Base-by-base conservation (phyloP, 2,329 filamentous ascomycete genomes). In the Nemania bipapillata region DNA sequence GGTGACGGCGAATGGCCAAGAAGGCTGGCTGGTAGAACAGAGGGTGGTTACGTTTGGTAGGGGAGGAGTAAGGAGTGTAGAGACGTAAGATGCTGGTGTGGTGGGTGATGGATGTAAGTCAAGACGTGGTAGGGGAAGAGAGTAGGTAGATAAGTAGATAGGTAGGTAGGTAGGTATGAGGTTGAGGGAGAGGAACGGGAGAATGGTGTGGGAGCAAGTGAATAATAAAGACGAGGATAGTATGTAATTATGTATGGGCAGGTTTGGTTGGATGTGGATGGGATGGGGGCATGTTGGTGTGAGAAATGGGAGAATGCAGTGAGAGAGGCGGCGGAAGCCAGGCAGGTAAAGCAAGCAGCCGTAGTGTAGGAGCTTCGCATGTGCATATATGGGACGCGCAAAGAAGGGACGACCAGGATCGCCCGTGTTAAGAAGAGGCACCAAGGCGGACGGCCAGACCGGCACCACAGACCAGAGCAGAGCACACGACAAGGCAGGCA, bases 231-330 rank as follows among this genome's bases (percentile, higher is more conserved):
- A 57, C 47, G 64, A 65, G 65, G 63, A 71, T 67, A 66, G 56
- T 73, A 73, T 73, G 72, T 70, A 71, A 71, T 70, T 53, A 68
- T 64, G 68, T 68, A 72, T 68, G 63, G 70, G 52, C 63, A 63
- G 65, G 47, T 72, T 54, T 72, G 71, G 68, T 68, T 74, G 73
- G 63, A 66, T 66, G 67, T 57, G 65, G 65, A 68, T 65, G 73
- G 63, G 63, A 72, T 74, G 75, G 73, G 69, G 72, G 72, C 73
- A 74, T 74, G 74, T 66, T 74, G 72, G 70, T 76, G 74, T 74
- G 74, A 75, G 74, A 72, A 74, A 69, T 61, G 72, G 72, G 70
- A 72, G 67, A 72, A 72, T 55, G 66, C 72, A 70, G 28, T 56
- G 40, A 54, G 66, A 70, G 72, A 70, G 64, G 66, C n/a, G 57